These are phyloP conservation scores for Macroventuria anomochaeta DNA, from an alignment of 2,329 filamentous ascomycete genomes.

Conservation along the genomic window DNA sequence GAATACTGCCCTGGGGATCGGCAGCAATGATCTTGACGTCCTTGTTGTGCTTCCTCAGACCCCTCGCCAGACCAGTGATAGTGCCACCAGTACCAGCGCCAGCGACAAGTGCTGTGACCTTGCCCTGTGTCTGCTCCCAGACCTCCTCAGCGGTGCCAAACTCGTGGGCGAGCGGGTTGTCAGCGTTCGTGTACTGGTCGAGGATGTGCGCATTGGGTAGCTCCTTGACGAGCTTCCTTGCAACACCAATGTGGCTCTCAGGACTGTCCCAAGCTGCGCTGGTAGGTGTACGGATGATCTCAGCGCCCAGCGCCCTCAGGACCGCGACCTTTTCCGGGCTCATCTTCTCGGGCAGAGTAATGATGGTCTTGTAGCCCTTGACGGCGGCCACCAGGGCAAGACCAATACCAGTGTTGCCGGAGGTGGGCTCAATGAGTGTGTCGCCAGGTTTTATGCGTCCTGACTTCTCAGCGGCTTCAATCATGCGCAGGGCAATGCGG, in stretches of 20 bases:
- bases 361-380: conserved; percentile 98
- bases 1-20: conserved; percentile 89
- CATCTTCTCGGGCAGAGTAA: conserved; percentile 99
- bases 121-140: conserved; percentile 86
- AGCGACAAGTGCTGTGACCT: conserved; percentile 82
- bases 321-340: conserved; percentile 97
- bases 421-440: conserved; percentile 96
- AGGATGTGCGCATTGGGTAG: conserved; percentile 96
- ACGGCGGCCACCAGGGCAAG: conserved; percentile 92
- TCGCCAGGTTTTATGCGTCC: conserved; percentile 97
- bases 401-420: conserved; percentile 97
- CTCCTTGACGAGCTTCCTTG: conserved; percentile 87
- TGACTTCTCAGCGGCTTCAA: conserved; percentile 89
- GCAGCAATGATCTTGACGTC: conserved; percentile 89
- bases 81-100: conserved; percentile 96
- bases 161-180: conserved; percentile 95
- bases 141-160: conserved; percentile 95
- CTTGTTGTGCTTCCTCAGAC: conserved; percentile 84
- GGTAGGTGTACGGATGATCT: conserved; percentile 96
- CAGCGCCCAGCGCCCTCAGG: conserved; percentile 88
- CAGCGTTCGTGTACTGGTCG: conserved; percentile 90
- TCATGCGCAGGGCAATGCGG: conserved; percentile 94
- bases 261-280: conserved; percentile 93
- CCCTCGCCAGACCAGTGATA: conserved; percentile 85
- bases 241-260: conserved; percentile 96